Conservation (phyloP, 1,284 basidiomycete species). For the Cryptococcus sp. region DNA sequence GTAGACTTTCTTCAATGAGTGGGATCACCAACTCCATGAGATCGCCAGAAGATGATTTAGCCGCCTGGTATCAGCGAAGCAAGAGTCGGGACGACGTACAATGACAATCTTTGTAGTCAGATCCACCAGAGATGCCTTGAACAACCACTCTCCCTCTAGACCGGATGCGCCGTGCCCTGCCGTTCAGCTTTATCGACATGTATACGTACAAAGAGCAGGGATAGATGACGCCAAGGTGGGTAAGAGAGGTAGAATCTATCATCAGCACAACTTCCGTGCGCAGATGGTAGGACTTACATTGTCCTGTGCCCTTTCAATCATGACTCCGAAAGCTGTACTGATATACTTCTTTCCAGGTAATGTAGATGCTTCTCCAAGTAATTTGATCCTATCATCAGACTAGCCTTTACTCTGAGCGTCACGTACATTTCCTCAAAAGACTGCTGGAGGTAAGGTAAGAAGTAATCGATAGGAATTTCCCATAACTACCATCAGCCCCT, state of each 20-base stretch:
- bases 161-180: conserved; percentile 39
- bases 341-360: conserved; percentile 73
- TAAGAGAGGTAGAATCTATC: conserved; percentile 66
- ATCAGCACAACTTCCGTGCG: background rate
- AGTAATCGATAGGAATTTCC: conserved; percentile 29
- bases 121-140: conserved; percentile 68
- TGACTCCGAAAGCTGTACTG: conserved; percentile 62
- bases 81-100: conserved; percentile 48
- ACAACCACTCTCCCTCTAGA: conserved; percentile 67
- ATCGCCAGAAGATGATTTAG: conserved; percentile 35
- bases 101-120: conserved; percentile 68
- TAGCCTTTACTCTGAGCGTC: background rate
- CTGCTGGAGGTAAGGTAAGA: conserved; percentile 41
- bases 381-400: conserved; percentile 29
- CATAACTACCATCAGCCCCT: conserved; percentile 1
- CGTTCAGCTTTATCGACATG: background rate
- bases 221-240: conserved; percentile 63
- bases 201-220: conserved; percentile 66
- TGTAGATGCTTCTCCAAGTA: conserved; percentile 72
- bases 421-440: conserved; percentile 41
- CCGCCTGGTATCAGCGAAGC: conserved; percentile 16
- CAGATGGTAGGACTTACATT: conserved; percentile 50
- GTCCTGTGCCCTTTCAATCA: conserved; percentile 65
- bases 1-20: conserved; percentile 69
- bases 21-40: conserved; percentile 59